Conservation (phyloP, 2,329 filamentous ascomycete genomes). For the Phialocephala sp. region DNA sequence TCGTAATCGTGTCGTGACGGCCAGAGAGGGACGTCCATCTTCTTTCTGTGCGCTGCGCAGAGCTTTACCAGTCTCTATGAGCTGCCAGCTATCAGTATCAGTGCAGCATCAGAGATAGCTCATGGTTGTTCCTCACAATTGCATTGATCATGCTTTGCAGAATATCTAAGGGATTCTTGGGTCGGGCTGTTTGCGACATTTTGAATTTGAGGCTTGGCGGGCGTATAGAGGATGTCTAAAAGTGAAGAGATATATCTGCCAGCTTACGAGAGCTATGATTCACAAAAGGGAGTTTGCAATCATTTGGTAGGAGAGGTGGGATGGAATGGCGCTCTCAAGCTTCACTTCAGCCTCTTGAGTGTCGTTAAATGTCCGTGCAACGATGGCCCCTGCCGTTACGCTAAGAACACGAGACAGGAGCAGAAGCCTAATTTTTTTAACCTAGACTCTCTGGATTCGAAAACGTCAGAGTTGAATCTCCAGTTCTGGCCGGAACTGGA, state of each 20-base stretch:
- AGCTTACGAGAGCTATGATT: neutral
- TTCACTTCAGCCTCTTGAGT: slow-evolving; percentile 4
- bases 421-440: neutral
- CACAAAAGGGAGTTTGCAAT: neutral
- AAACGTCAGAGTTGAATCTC: neutral
- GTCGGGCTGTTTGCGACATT: slow-evolving; percentile 31
- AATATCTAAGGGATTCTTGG: slow-evolving; percentile 42
- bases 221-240: neutral
- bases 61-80: slow-evolving; percentile 64
- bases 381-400: neutral
- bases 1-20: slow-evolving; percentile 33
- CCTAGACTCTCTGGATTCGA: neutral
- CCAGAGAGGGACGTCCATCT: slow-evolving; percentile 47
- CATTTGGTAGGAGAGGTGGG: neutral
- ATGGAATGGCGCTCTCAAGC: neutral
- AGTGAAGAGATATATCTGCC: neutral
- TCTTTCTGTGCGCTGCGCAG: slow-evolving; percentile 56
- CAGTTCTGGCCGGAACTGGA: neutral
- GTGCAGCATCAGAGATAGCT: neutral
- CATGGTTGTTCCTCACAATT: slow-evolving; percentile 51
- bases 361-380: slow-evolving; percentile 10
- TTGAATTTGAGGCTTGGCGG: slow-evolving; percentile 4
- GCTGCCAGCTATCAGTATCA: slow-evolving; percentile 45
- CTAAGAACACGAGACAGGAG: slow-evolving; percentile 2
- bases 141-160: slow-evolving; percentile 61